phyloP scores from a whole-genome alignment of 805 yeast genomes.

The Starmerella lactis-condensi region DNA sequence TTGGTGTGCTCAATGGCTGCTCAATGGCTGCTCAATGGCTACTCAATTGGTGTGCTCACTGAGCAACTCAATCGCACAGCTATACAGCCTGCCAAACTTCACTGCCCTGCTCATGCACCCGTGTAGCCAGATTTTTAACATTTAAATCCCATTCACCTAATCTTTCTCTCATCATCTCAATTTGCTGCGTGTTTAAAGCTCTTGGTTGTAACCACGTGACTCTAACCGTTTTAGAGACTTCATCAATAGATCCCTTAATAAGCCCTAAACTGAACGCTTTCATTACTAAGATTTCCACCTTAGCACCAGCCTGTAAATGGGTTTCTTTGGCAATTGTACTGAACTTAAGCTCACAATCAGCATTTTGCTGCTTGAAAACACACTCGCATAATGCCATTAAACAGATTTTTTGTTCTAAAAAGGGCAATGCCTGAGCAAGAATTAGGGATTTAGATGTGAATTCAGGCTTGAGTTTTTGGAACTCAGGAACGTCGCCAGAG shows the following conservation, averaged over 20 bases:
- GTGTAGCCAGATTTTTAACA: slow-evolving; percentile 45
- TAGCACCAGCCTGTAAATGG: slow-evolving; percentile 37
- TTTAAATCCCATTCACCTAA: slow-evolving; percentile 61
- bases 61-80: no score
- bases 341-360: slow-evolving; percentile 56
- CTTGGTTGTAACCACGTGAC: slow-evolving; percentile 95
- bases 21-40: no score
- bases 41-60: no score
- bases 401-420: slow-evolving; percentile 76
- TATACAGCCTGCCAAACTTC: slow-evolving; percentile 36
- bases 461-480: slow-evolving; percentile 32
- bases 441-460: slow-evolving; percentile 32
- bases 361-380: slow-evolving; percentile 57
- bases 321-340: slow-evolving; percentile 57
- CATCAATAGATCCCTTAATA: slow-evolving; percentile 79
- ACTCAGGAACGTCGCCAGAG: slow-evolving; percentile 53
- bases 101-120: slow-evolving; percentile 42
- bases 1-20: no score
- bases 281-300: slow-evolving; percentile 81
- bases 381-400: slow-evolving; percentile 80
- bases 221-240: slow-evolving; percentile 57
- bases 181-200: slow-evolving; percentile 67
- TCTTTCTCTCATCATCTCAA: slow-evolving; percentile 53
- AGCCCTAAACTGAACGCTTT: slow-evolving; percentile 72
- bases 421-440: slow-evolving; percentile 38